A percentile compares a stretch with the other conserved stretches of the same genome.
These are phyloP conservation scores for Tremellales sp. DNA, from an alignment of 1,284 basidiomycete species.

Conservation along the genomic window DNA sequence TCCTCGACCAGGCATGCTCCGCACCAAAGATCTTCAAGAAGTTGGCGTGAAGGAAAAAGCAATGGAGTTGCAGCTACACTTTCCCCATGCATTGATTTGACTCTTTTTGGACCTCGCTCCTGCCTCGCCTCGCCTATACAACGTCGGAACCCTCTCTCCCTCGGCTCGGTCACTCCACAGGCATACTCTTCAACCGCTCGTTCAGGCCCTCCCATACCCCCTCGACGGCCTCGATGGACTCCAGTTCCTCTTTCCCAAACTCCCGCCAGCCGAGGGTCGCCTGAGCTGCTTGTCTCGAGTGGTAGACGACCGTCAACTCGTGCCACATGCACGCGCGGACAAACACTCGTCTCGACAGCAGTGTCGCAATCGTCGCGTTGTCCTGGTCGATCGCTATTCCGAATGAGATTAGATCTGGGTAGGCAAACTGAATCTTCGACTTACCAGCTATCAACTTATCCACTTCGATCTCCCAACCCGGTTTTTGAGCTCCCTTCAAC, in stretches of 20 bases:
- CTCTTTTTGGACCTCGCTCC: too few species aligned
- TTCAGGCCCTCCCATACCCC: constrained; percentile 69
- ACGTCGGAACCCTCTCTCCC: too few species aligned
- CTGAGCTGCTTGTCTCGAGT: constrained; percentile 78
- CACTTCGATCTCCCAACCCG: constrained; percentile 75
- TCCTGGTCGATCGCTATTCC: constrained; percentile 41
- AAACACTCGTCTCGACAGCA: constrained; percentile 71
- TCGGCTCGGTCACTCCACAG: constrained; percentile 60
- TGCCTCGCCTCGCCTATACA: too few species aligned
- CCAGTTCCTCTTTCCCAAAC: constrained; percentile 67
- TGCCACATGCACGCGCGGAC: constrained; percentile 88
- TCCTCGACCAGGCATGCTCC: constrained; percentile 58
- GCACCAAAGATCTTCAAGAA: constrained; percentile 73
- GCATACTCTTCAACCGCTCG: constrained; percentile 72
- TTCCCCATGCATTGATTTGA: not conserved
- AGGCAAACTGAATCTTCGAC: constrained; percentile 8
- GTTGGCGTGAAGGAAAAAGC: constrained; percentile 46
- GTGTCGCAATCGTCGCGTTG: constrained; percentile 55
- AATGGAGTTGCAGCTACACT: not conserved
- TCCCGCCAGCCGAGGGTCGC: constrained; percentile 67
- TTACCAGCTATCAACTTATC: constrained; percentile 58
- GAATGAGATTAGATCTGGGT: constrained; percentile 51
- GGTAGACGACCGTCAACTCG: constrained; percentile 78
- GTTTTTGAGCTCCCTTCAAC: constrained; percentile 63
- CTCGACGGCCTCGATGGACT: constrained; percentile 60